These are phyloP conservation scores for Neonectria hederae DNA, from an alignment of 2,329 filamentous ascomycete species.

Conservation along the genomic window DNA sequence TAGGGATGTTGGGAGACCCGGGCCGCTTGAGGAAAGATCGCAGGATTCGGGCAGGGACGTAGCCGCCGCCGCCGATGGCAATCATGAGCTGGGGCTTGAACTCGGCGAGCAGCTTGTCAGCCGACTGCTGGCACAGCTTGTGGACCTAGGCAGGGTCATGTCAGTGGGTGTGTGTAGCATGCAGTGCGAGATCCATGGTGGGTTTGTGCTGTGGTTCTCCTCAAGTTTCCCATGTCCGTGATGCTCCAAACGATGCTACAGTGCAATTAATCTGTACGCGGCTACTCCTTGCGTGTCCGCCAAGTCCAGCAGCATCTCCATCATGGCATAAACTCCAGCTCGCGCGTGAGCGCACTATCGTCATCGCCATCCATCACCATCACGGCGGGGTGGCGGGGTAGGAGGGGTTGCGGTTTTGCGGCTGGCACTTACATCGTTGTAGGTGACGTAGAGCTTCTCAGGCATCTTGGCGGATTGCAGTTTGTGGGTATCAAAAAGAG, in stretches of 20 bases:
- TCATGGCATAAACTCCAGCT: slow-evolving; percentile 2
- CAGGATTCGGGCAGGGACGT: slow-evolving; percentile 95
- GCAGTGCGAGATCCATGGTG: background rate
- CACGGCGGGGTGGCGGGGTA: slow-evolving; percentile 43
- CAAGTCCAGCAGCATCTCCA: background rate
- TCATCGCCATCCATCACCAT: slow-evolving; percentile 26
- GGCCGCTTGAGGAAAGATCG: slow-evolving; percentile 95
- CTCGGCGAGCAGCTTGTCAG: slow-evolving; percentile 80
- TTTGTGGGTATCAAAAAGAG: slow-evolving; percentile 26
- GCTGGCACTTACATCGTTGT: slow-evolving; percentile 78
- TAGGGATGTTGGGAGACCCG: slow-evolving; percentile 92
- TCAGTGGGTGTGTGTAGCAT: slow-evolving; percentile 25
- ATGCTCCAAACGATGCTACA: background rate
- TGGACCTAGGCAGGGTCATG: slow-evolving; percentile 73
- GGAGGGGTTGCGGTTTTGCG: slow-evolving; percentile 15
- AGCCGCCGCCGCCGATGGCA: slow-evolving; percentile 96
- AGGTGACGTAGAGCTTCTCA: slow-evolving; percentile 88
- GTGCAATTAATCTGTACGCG: slow-evolving; percentile 7
- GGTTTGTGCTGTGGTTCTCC: background rate
- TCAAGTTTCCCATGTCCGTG: background rate
- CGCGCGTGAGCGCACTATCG: slow-evolving; percentile 22
- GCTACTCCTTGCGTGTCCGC: background rate
- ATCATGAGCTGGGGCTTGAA: slow-evolving; percentile 97
- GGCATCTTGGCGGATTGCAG: slow-evolving; percentile 67
- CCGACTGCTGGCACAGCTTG: slow-evolving; percentile 92